Conservation (phyloP, 1,284 basidiomycete genomes). For the Rhodotorula sp. region DNA sequence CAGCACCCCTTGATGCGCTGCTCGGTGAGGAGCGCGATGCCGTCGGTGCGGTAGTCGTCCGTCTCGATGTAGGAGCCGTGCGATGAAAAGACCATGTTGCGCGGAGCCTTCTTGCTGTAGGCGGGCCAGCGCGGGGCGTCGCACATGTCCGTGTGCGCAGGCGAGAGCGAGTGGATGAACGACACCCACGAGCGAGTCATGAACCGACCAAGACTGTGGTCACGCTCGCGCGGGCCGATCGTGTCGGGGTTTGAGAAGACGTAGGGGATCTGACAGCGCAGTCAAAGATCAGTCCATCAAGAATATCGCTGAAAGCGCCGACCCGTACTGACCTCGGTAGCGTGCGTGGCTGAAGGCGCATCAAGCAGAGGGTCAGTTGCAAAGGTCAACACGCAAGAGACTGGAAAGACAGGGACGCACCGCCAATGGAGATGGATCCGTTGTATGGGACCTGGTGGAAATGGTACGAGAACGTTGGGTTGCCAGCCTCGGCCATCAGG, state of each 20-base stretch:
- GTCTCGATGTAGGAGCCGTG: slow-evolving; percentile 16
- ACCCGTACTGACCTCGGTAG: no score
- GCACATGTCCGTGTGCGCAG: slow-evolving; percentile 31
- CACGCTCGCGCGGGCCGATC: slow-evolving; percentile 36
- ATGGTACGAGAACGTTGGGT: slow-evolving; percentile 39
- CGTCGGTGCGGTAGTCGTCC: slow-evolving; percentile 28
- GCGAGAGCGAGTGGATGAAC: slow-evolving; percentile 41
- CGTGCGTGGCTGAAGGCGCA: no score
- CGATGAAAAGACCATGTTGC: slow-evolving; percentile 17
- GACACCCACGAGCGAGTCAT: slow-evolving; percentile 44
- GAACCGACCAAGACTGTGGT: slow-evolving; percentile 39
- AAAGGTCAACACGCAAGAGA: no score
- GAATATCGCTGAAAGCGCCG: no score
- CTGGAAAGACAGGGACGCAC: not conserved
- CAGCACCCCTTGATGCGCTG: no score
- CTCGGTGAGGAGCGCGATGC: slow-evolving; percentile 23
- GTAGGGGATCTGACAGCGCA: not conserved
- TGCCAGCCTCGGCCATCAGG: slow-evolving; percentile 1
- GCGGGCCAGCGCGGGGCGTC: slow-evolving; percentile 37
- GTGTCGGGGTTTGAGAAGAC: slow-evolving; percentile 41
- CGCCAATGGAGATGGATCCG: slow-evolving; percentile 33
- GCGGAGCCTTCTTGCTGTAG: slow-evolving; percentile 15
- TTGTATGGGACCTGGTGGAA: slow-evolving; percentile 43
- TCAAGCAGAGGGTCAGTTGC: no score
- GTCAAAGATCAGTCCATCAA: no score